Evolutionary conservation across 768 basidiomycete species (phyloP).

Genomic region (Tulasnella sp.): DNA sequence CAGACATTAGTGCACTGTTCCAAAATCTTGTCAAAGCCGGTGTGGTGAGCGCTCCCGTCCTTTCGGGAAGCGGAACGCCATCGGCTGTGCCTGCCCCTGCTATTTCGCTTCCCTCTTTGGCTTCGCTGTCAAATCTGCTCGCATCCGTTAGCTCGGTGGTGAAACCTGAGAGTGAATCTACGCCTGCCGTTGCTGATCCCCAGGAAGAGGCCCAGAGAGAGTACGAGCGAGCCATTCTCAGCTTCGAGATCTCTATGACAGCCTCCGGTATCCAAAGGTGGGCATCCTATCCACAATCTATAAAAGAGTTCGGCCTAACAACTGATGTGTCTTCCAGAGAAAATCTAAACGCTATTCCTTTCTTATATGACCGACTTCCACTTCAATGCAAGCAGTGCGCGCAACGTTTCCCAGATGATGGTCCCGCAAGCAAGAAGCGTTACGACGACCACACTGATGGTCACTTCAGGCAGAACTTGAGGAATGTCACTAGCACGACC

Average conservation of each 20-base stretch:
- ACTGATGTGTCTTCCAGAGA: constrained; percentile 42
- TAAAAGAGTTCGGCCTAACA: constrained; percentile 11
- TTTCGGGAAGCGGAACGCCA: constrained; percentile 33
- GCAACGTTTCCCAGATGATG: constrained; percentile 72
- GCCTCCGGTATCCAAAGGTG: constrained; percentile 72
- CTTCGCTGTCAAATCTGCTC: constrained; percentile 7
- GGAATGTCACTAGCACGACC: constrained; percentile 58
- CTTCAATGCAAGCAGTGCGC: constrained; percentile 93
- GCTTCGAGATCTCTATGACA: constrained; percentile 58
- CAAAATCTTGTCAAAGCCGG: constrained; percentile 76
- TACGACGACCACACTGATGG: constrained; percentile 90
- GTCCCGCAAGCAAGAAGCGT: constrained; percentile 59
- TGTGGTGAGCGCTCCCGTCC: constrained; percentile 56
- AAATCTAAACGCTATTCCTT: constrained; percentile 56
- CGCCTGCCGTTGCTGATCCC: constrained; percentile 37
- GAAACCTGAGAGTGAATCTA: constrained; percentile 23
- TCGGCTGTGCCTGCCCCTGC: constrained; percentile 9
- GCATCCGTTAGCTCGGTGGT: constrained; percentile 16
- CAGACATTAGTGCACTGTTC: constrained; percentile 33
- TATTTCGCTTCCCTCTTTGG: constrained; percentile 17
- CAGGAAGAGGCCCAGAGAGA: constrained; percentile 50
- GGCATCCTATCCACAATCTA: constrained; percentile 32
- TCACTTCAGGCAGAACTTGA: constrained; percentile 92
- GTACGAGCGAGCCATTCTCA: constrained; percentile 60
- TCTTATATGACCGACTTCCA: constrained; percentile 71